Percentiles rank a stretch among this genome's conserved stretches.
Conservation (phyloP, 2,329 filamentous ascomycete genomes). For the Diaporthe sp. region DNA sequence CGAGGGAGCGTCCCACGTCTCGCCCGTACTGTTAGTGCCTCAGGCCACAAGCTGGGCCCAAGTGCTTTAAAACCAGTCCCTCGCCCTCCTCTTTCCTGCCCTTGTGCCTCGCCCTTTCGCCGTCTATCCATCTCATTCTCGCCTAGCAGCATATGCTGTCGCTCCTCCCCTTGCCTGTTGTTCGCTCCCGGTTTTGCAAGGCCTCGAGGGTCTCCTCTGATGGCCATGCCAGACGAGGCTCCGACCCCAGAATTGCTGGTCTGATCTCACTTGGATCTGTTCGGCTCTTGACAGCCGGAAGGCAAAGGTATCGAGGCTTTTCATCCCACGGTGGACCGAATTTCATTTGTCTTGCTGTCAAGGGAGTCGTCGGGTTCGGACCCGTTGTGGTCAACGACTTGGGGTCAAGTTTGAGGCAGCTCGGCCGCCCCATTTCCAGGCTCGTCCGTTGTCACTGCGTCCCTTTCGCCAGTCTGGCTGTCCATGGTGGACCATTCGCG, state of each 20-base stretch:
- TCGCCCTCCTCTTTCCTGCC: slow-evolving; percentile 28
- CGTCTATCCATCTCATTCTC: neutral
- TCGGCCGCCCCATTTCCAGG: neutral
- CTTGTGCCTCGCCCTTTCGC: neutral
- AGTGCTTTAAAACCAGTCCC: slow-evolving; percentile 37
- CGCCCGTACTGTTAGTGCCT: slow-evolving; percentile 33
- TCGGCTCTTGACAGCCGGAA: neutral
- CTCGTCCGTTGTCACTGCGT: neutral
- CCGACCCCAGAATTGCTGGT: neutral
- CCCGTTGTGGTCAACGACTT: neutral
- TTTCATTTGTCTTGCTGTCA: slow-evolving; percentile 38
- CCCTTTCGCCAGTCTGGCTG: slow-evolving; percentile 23
- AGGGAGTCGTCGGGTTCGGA: neutral
- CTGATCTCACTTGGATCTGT: neutral
- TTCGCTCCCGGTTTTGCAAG: neutral
- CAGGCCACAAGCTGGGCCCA: slow-evolving; percentile 18
- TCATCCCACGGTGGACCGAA: neutral
- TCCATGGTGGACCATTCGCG: neutral
- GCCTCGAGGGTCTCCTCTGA: neutral
- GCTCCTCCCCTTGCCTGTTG: neutral
- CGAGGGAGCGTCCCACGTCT: neutral
- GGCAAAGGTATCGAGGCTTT: slow-evolving; percentile 25
- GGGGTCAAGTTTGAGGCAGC: slow-evolving; percentile 10
- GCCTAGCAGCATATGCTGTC: neutral
- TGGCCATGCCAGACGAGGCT: slow-evolving; percentile 26